Base-by-base conservation (phyloP, 192 early-diverging fungal genomes). In the Coemansia sp. region DNA sequence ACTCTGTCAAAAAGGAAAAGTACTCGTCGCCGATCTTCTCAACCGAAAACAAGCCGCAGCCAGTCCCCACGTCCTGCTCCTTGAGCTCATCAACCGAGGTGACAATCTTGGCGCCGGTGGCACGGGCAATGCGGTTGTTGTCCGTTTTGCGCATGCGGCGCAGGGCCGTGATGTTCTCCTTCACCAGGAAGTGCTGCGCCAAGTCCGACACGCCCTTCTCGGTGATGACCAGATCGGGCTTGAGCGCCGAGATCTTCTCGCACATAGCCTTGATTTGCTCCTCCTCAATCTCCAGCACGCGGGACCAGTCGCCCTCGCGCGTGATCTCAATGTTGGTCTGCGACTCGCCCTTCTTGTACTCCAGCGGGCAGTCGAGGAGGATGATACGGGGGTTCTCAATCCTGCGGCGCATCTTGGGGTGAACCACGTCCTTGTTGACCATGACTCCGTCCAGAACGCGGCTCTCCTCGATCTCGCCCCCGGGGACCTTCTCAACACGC, bases 341-440 rank as follows among this genome's bases (percentile, higher is more conserved):
- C 40, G 94, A 97, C 83, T 98, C 97, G 61, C 97, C 97, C 89
- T 99, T 99, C 85, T 99, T 99, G 91, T 99, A 99, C 80, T 98
- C 97, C 50, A 99, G 87, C 28, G 96, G 96, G 82, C 97, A 99
- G 86, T 99, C 97, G 55, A 99, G 85, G 43, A 99, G 84, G 13
- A 99, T 86, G 62, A 99, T 88, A 56, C 96, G 90, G 20, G 97
- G 97, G 76, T 99, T 98, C 74, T 95, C 92, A 62, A 99, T 98
- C 53, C 83, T 82, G 57, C 97, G 89, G 69, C 96, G 91, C 93
- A 93, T 93, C 82, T 94, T 96, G 66, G 97, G 93, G 79, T 99
- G 97, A 26, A 95, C 97, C 16, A 99, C 94, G 83, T 99, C 97
- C 88, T 99, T 99, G 91, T 96, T 97, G 73, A 99, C 62, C 92